Evolutionary conservation across 148 eudicot species (phyloP), one percentile per base, ranked within the genome.

Genomic region (Nepenthes mirabilis): DNA sequence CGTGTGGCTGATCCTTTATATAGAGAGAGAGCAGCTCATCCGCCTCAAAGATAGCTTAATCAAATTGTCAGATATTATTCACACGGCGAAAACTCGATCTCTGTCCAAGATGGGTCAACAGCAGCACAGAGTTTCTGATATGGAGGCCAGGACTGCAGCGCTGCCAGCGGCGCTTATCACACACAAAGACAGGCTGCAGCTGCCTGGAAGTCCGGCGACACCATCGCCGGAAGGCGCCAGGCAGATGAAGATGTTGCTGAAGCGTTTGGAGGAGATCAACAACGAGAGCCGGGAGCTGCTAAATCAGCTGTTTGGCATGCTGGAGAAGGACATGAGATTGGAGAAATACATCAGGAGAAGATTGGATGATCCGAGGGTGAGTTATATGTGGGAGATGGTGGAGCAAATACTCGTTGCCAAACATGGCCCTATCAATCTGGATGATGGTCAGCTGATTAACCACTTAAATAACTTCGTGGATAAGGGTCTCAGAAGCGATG

Each of bases 301-400:
- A 1, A 13, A 62, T 43, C 11, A 11, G 33, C 65, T 62, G 10
- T 62, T 62, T 34, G 49, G 56, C 33, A 49, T 62, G 65, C 37
- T 62, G 10, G 33, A 62, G 14, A 62, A 34, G 2, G 65, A 62
- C 43, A 45, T 37, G 14, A 51, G 56, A 33, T 56, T 62, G 23
- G 56, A 62, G 56, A 50, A 45, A 2, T 62, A 62, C 36, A 49
- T 62, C 5, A 35, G 40, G 23, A 49, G 34, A 35, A 35, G 56
- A 37, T 52, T 49, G 32, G 33, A 50, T 14, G 43, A 49, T 35
- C 56, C 55, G 9, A 62, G 50, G 47, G 56, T 51, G 6, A 62
- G 65, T 10, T 37, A 52, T 8, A 62, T 62, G 32, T 62, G 65
- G 65, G 65, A 62, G 55, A 11, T 62, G 2, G 47, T 62, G 3